These are phyloP conservation scores for Suillus fuscotomentosus DNA, from an alignment of 768 basidiomycete species.

Conservation along the genomic window DNA sequence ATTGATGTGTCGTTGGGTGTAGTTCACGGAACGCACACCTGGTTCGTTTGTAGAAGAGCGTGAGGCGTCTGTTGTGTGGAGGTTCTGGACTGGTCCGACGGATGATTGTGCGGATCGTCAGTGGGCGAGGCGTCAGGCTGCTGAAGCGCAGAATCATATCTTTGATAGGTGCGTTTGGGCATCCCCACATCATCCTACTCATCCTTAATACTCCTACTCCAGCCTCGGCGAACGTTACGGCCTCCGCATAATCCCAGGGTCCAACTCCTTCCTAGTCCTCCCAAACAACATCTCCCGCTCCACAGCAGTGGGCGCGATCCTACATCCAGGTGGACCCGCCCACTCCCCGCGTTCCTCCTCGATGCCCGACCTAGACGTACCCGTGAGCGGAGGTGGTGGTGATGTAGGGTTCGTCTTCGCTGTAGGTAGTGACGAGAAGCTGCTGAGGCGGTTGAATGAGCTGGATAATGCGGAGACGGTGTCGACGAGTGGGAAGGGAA, in stretches of 20 bases:
- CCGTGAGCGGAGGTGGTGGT: constrained; percentile 33
- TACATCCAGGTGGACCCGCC: constrained; percentile 59
- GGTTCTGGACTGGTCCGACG: constrained; percentile 66
- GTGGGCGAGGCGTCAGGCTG: constrained; percentile 86
- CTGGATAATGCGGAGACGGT: constrained; percentile 71
- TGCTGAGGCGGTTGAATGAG: constrained; percentile 74
- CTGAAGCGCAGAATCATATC: constrained; percentile 90
- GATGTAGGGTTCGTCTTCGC: constrained; percentile 62
- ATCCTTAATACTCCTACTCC: not conserved
- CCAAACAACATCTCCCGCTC: constrained; percentile 83
- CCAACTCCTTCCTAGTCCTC: constrained; percentile 77
- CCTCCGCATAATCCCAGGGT: constrained; percentile 78
- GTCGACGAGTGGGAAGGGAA: constrained; percentile 69
- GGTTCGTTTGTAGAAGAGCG: constrained; percentile 84
- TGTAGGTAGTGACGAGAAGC: constrained; percentile 74
- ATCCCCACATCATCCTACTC: not conserved
- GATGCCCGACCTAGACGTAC: constrained; percentile 28
- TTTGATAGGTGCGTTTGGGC: constrained; percentile 59
- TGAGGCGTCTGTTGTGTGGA: constrained; percentile 80
- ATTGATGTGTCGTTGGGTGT: not conserved
- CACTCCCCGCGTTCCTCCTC: constrained; percentile 29
- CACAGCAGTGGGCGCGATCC: constrained; percentile 78
- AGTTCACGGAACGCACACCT: constrained; percentile 90
- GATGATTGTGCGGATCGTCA: constrained; percentile 57
- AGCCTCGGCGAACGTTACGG: constrained; percentile 83